These are phyloP conservation scores for Eimeria praecox DNA, from an alignment of 169 alveolate genomes.

Conservation along the genomic window DNA sequence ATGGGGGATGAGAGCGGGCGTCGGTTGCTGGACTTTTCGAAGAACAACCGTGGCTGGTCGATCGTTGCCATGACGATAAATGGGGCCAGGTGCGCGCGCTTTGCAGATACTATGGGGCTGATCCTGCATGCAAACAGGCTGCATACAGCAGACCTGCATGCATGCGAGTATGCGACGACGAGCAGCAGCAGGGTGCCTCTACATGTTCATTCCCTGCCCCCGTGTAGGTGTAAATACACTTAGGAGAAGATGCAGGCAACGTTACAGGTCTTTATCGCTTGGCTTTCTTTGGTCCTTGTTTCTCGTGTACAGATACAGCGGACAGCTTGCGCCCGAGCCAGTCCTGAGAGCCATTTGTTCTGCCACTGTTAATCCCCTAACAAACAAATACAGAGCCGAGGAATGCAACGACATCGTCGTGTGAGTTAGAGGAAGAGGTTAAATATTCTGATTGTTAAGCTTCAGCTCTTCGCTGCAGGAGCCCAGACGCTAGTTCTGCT, in stretches of 20 bases:
- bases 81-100: slow-evolving; percentile 61
- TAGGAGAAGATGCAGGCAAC: neutral
- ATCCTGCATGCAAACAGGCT: neutral
- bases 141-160: neutral
- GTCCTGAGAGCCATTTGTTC: slow-evolving; percentile 76
- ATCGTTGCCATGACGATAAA: slow-evolving; percentile 69
- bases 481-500: no score
- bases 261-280: neutral
- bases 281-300: neutral
- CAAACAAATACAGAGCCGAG: slow-evolving; percentile 62
- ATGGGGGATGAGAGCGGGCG: slow-evolving; percentile 64
- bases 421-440: slow-evolving; percentile 11
- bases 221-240: neutral
- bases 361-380: slow-evolving; percentile 48
- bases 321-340: slow-evolving; percentile 69
- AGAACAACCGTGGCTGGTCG: slow-evolving; percentile 72
- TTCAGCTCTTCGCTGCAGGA: no score
- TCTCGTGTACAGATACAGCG: slow-evolving; percentile 44
- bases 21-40: slow-evolving; percentile 68
- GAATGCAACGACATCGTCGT: slow-evolving; percentile 71
- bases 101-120: neutral
- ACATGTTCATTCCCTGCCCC: neutral
- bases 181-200: no score
- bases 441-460: neutral
- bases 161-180: neutral